A percentile compares a stretch with the other conserved stretches of the same genome.
Evolutionary conservation across 805 yeast species (phyloP).

Genomic region (Schwanniomyces yamadae): DNA sequence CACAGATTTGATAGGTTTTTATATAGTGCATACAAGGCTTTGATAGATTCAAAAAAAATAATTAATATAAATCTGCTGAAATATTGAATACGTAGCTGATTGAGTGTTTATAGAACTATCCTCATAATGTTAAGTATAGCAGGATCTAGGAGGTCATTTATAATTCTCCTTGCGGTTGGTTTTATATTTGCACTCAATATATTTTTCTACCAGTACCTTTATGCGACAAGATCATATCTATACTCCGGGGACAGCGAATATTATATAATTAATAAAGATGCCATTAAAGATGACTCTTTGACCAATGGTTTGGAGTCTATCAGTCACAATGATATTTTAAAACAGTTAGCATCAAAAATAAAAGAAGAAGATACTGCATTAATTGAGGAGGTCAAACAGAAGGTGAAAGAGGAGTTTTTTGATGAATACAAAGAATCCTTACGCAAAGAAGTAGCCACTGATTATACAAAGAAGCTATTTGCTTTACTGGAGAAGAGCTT

Average conservation of each 20-base stretch:
- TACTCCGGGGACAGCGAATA: conserved; percentile 2
- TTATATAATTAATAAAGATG: conserved; percentile 5
- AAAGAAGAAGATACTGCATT: conserved; percentile 2
- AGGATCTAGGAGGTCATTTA: background rate
- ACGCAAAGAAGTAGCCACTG: conserved; percentile 6
- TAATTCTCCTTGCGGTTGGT: background rate
- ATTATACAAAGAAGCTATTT: conserved; percentile 13
- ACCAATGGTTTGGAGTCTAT: conserved; percentile 1
- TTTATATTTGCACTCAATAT: background rate
- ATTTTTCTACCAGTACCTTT: background rate
- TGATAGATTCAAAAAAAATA: too few species aligned
- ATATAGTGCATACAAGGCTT: too few species aligned
- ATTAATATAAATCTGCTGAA: too few species aligned
- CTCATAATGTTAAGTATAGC: too few species aligned
- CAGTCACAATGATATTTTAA: conserved; percentile 2
- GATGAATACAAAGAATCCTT: conserved; percentile 9
- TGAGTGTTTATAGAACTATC: too few species aligned
- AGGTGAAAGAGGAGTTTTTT: conserved; percentile 7
- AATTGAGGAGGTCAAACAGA: conserved; percentile 2
- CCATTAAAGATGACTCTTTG: conserved; percentile 1
- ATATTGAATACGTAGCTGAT: too few species aligned
- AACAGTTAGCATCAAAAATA: background rate
- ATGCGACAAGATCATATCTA: background rate
- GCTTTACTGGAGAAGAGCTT: conserved; percentile 10
- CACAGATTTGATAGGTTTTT: too few species aligned